A percentile compares a stretch with the other conserved stretches of the same genome.
These are phyloP conservation scores for Neonectria punicea DNA, from an alignment of 2,329 filamentous ascomycete genomes.

Conservation along the genomic window DNA sequence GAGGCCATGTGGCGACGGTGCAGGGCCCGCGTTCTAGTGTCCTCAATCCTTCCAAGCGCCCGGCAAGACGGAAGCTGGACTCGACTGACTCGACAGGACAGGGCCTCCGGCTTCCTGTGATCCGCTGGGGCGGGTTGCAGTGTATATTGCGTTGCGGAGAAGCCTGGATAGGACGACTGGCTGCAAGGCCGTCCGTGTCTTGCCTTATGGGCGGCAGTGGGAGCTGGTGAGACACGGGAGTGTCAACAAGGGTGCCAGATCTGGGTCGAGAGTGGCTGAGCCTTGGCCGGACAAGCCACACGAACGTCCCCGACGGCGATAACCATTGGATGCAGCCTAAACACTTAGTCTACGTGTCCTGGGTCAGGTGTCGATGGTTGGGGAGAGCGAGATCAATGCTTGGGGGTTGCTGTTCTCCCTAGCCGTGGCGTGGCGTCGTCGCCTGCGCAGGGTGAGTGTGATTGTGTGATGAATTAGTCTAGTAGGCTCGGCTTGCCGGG, in stretches of 20 bases:
- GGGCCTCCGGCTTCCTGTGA: constrained; percentile 1
- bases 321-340: background rate
- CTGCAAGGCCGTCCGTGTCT: constrained; percentile 31
- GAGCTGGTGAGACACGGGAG: constrained; percentile 45
- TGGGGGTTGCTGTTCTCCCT: background rate
- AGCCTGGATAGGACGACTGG: background rate
- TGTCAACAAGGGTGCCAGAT: constrained; percentile 44
- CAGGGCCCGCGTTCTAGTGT: constrained; percentile 5
- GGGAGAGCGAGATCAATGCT: background rate
- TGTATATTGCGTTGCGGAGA: constrained; percentile 12
- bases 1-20: constrained; percentile 31
- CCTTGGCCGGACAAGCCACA: constrained; percentile 9
- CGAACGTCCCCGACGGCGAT: constrained; percentile 10
- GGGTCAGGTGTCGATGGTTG: background rate
- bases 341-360: background rate
- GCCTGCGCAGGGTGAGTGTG: background rate
- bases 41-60: background rate
- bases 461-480: background rate
- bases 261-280: constrained; percentile 23
- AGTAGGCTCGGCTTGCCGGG: constrained; percentile 9
- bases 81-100: background rate
- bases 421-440: background rate
- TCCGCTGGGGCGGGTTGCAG: background rate
- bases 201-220: constrained; percentile 38
- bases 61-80: constrained; percentile 2